phyloP scores from a whole-genome alignment of 208 protist species.

The Borovskyia barvae region DNA sequence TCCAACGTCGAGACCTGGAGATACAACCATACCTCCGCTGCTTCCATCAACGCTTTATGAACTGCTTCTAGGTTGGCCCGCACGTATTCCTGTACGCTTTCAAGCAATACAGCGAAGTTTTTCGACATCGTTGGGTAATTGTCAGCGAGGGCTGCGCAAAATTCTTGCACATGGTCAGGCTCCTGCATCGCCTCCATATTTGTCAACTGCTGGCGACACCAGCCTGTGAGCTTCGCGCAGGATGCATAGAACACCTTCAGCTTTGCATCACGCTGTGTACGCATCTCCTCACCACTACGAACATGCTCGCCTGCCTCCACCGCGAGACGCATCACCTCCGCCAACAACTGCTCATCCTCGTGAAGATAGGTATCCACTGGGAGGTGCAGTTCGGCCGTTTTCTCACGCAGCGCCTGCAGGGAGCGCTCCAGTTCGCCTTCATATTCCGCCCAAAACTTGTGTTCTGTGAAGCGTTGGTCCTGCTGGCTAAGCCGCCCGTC shows the following conservation, averaged over 20 bases:
- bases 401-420: conserved; percentile 21
- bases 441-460: conserved; percentile 35
- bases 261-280: conserved; percentile 32
- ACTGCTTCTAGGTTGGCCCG: conserved; percentile 48
- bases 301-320: conserved; percentile 36
- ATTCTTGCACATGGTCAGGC: conserved; percentile 88
- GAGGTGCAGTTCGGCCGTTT: conserved; percentile 13
- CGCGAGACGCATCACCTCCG: conserved; percentile 40
- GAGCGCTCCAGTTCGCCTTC: conserved; percentile 22
- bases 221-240: conserved; percentile 64
- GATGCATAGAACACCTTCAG: conserved; percentile 50
- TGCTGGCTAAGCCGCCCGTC: conserved; percentile 44
- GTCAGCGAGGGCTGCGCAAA: conserved; percentile 69
- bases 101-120: conserved; percentile 70
- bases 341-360: conserved; percentile 35
- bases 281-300: conserved; percentile 21
- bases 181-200: conserved; percentile 87
- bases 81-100: conserved; percentile 57
- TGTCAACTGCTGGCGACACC: conserved; percentile 85
- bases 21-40: conserved; percentile 81
- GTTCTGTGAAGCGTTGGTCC: conserved; percentile 44
- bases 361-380: conserved; percentile 15
- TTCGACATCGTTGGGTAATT: conserved; percentile 82
- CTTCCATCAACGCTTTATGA: conserved; percentile 67
- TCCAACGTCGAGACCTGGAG: conserved; percentile 81